Evolutionary conservation across 2,329 filamentous ascomycete species (phyloP).

Genomic region (Knufia fluminis): DNA sequence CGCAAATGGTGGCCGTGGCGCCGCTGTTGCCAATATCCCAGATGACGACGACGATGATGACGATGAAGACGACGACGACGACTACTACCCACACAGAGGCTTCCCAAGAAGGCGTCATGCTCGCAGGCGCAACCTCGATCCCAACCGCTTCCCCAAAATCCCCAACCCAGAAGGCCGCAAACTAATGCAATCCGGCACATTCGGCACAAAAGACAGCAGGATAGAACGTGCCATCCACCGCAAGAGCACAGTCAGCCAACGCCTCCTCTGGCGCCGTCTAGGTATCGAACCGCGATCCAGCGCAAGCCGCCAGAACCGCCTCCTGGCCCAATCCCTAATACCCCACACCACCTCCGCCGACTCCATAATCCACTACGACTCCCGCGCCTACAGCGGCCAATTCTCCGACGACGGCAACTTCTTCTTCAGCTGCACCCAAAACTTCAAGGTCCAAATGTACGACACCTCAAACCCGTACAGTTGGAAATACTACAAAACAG

Average conservation of each 20-base stretch:
- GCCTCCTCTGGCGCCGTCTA: constrained; percentile 72
- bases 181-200: constrained; percentile 73
- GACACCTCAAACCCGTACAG: constrained; percentile 91
- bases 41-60: constrained; percentile 27
- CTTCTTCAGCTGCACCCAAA: constrained; percentile 85
- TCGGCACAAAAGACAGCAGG: constrained; percentile 59
- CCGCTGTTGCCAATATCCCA: no score
- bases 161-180: constrained; percentile 67
- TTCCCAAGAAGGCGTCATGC: constrained; percentile 36
- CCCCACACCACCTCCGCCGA: constrained; percentile 64
- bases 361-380: constrained; percentile 77
- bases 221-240: constrained; percentile 44
- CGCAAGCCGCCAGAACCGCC: constrained; percentile 51
- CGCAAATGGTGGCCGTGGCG: constrained; percentile 25
- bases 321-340: constrained; percentile 65
- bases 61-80: constrained; percentile 27
- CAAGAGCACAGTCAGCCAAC: constrained; percentile 52
- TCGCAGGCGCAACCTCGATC: constrained; percentile 36
- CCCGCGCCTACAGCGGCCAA: constrained; percentile 85
- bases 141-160: constrained; percentile 64
- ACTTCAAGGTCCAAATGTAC: constrained; percentile 94
- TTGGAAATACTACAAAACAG: constrained; percentile 93
- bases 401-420: constrained; percentile 97
- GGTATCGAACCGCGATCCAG: constrained; percentile 53
- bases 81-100: constrained; percentile 17